Conservation (phyloP, 2,329 filamentous ascomycete genomes). For the Clarireedia hainanense region DNA sequence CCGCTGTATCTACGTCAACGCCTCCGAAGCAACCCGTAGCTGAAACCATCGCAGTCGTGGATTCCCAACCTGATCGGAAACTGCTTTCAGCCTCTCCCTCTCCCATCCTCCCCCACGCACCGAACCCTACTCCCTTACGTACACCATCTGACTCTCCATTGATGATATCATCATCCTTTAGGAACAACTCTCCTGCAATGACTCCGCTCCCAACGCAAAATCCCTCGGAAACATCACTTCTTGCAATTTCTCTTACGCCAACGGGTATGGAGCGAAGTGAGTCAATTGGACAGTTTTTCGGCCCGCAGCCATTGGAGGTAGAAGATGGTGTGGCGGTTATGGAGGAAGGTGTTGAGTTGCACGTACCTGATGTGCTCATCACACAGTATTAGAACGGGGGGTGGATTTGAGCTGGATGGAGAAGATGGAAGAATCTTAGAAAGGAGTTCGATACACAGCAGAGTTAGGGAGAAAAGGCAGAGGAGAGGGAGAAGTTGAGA, state of each 20-base stretch:
- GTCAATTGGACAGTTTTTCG: constrained; percentile 28
- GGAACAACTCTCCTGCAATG: neutral
- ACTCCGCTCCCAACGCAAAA: constrained; percentile 11
- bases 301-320: constrained; percentile 38
- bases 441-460: neutral
- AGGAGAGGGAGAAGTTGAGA: neutral
- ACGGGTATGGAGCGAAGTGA: constrained; percentile 28
- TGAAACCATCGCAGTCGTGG: neutral
- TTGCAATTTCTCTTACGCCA: constrained; percentile 10
- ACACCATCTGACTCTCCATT: too few species aligned
- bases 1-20: neutral
- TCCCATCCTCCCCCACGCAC: too few species aligned
- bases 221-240: constrained; percentile 8
- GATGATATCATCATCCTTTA: neutral
- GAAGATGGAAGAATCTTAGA: neutral
- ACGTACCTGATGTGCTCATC: constrained; percentile 36
- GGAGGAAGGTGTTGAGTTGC: constrained; percentile 46
- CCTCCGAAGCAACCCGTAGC: neutral
- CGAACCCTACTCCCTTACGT: too few species aligned
- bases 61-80: neutral
- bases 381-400: constrained; percentile 22
- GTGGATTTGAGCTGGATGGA: neutral
- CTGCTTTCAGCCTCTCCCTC: neutral
- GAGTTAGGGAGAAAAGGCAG: neutral
- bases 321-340: constrained; percentile 46